phyloP scores from a whole-genome alignment of 306 rosid genomes.

The Glycyrrhiza uralensis region DNA sequence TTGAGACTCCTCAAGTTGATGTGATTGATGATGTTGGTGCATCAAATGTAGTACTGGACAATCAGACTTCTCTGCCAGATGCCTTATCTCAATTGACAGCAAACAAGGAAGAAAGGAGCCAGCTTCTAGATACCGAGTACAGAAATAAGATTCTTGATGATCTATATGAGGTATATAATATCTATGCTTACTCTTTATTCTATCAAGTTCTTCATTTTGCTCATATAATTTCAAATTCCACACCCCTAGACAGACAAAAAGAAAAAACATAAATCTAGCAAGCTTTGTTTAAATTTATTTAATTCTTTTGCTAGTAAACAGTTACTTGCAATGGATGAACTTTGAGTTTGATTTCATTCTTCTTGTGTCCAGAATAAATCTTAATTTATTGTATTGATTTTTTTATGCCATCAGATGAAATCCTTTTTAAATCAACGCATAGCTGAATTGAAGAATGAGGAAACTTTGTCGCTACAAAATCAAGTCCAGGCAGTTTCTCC shows the following conservation, averaged over 20 bases:
- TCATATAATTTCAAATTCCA: neutral
- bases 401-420: conserved; percentile 55
- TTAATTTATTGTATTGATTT: conserved; percentile 14
- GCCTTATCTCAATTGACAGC: conserved; percentile 40
- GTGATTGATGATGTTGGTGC: conserved; percentile 58
- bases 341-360: conserved; percentile 20
- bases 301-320: neutral
- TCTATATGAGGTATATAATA: conserved; percentile 65
- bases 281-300: neutral
- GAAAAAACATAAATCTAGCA: neutral
- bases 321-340: neutral
- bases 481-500: conserved; percentile 95
- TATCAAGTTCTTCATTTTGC: neutral
- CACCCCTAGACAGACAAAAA: neutral
- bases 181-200: neutral
- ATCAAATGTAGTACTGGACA: conserved; percentile 38
- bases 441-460: conserved; percentile 71
- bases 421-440: conserved; percentile 79
- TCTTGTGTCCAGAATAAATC: neutral
- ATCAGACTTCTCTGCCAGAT: conserved; percentile 44
- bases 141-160: conserved; percentile 92
- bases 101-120: conserved; percentile 66
- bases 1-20: conserved; percentile 74
- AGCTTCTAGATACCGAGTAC: conserved; percentile 79
- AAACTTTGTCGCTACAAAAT: conserved; percentile 77